Base-by-base conservation (phyloP, 2,329 filamentous ascomycete species). In the Monosporascus sp. region DNA sequence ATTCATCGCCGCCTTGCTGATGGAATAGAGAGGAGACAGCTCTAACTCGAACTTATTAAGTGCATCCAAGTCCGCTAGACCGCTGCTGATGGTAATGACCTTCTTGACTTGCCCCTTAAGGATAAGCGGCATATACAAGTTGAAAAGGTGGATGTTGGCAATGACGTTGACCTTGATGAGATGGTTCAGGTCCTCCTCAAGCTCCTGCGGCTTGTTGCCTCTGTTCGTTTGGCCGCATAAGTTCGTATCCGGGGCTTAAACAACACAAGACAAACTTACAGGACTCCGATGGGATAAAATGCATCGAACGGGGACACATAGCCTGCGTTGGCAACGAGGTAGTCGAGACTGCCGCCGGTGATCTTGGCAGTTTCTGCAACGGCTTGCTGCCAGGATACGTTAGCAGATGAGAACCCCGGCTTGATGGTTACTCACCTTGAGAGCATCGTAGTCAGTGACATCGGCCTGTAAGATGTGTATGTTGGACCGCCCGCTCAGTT, bases 21-120 rank as follows among this genome's bases (percentile, higher is more conserved):
- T 68, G 15, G 76, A 62, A 60, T 84, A 85, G 41, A 79, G 41
- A 0, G 74, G 79, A 0, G 72, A 75, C 63, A 83, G 82, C 63
- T 65, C 73, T 22, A 73, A 66, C 0, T 55, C 58, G 1, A 60
- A 48, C 0, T 66, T 57, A 24, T 80, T 52, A 11, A 46, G 34
- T 4, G 54, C 15, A 6, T 55, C 54, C 4, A 51, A 9, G 53
- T 84, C 80, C 0, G 74, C 76, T 42, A 73, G 52, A 22, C 78
- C 80, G 0, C 63, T 74, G 6, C 75, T 73, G 5, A 85, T 72
- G 22, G 71, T 59, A 25, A 80, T 72, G n/a, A 82, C 69, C 60
- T 84, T 84, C 63, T 84, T 84, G 14, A 55, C 60, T 1, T 61
- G 60, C 4, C 81, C 74, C 44, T 78, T 75, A 2, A 72, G 66